Conservation (phyloP, 2,329 filamentous ascomycete species). For the Monilinia fructigena region DNA sequence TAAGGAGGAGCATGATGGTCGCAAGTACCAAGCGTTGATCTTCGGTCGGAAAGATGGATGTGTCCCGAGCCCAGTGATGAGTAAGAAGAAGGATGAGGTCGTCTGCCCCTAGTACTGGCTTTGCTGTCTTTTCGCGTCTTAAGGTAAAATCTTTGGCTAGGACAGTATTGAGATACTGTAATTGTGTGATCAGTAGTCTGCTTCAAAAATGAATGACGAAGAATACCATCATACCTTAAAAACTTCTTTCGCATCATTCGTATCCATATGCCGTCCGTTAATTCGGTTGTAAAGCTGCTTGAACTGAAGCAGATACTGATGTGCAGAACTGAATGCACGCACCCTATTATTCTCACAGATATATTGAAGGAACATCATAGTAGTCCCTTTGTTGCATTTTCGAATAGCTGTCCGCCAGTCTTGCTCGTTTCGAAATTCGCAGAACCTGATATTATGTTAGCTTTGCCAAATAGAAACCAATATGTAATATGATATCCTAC, state of each 20-base stretch:
- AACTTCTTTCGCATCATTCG: constrained; percentile 27
- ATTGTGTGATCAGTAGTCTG: constrained; percentile 13
- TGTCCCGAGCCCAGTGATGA: neutral
- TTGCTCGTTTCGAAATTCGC: too few species aligned
- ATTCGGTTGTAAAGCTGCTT: too few species aligned
- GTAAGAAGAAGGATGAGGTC: constrained; percentile 27
- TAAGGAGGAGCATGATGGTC: neutral
- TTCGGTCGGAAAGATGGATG: constrained; percentile 5
- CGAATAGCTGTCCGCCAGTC: too few species aligned
- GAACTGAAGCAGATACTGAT: too few species aligned
- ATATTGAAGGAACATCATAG: too few species aligned
- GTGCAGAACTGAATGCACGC: too few species aligned
- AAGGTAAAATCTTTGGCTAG: constrained; percentile 25
- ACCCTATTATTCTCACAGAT: too few species aligned
- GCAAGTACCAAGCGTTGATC: constrained; percentile 2
- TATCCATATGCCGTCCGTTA: constrained; percentile 29
- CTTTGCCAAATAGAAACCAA: too few species aligned
- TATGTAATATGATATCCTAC: too few species aligned
- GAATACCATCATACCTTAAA: constrained; percentile 19
- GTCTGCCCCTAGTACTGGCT: constrained; percentile 29
- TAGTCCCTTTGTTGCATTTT: too few species aligned
- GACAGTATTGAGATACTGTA: constrained; percentile 27
- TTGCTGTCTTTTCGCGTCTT: constrained; percentile 24
- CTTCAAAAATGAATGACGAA: neutral
- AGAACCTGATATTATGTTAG: too few species aligned